A percentile compares a stretch with the other conserved stretches of the same genome.
phyloP scores from a whole-genome alignment of 352 stramenopile genomes.

The Phytophthora melonis region DNA sequence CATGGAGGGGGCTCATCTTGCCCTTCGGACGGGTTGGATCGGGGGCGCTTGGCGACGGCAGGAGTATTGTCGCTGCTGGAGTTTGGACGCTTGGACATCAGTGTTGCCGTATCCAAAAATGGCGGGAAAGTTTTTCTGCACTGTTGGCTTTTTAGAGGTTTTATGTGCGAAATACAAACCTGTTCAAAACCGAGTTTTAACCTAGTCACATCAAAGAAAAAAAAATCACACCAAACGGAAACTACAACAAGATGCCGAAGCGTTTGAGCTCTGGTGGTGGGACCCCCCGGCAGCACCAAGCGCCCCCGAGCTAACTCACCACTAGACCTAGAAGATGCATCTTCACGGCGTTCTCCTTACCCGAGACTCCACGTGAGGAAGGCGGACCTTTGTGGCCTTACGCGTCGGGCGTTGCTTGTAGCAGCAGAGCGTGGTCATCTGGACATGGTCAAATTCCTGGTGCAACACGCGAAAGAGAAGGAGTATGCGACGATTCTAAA shows the following conservation, averaged over 20 bases:
- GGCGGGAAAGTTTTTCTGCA: no score
- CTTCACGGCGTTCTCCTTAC: background rate
- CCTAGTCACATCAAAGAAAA: no score
- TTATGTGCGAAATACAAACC: no score
- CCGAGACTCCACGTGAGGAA: background rate
- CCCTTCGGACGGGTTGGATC: background rate
- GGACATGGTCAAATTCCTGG: background rate
- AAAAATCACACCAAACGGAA: no score
- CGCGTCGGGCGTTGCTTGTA: background rate
- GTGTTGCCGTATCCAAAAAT: background rate
- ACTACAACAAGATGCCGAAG: no score
- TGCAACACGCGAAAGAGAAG: background rate
- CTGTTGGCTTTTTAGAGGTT: no score
- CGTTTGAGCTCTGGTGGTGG: background rate
- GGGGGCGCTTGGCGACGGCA: background rate
- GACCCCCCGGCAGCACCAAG: background rate
- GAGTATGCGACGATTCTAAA: no score
- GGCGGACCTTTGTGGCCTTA: background rate
- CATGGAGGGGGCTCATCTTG: background rate
- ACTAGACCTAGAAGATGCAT: background rate
- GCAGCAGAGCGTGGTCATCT: background rate
- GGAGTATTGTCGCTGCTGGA: background rate
- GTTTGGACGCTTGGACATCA: background rate
- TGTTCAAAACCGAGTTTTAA: no score
- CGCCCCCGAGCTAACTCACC: no score